These are phyloP conservation scores for Boletellus ananas DNA, from an alignment of 768 basidiomycete species.

Conservation along the genomic window DNA sequence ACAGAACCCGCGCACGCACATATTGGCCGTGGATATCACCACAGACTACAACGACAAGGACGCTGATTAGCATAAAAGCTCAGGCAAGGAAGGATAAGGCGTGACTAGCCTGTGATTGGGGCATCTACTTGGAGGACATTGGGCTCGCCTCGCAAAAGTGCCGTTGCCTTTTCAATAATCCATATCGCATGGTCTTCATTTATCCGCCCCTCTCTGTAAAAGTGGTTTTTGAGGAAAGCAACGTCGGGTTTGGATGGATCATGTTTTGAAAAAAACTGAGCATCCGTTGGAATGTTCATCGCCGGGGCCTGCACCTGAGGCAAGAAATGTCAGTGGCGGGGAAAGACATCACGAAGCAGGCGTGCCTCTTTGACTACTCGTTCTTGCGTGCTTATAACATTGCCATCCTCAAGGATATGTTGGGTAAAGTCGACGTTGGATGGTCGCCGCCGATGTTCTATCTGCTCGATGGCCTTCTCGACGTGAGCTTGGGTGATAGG, in stretches of 20 bases:
- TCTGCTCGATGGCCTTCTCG: conserved; percentile 34
- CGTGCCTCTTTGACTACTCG: conserved; percentile 93
- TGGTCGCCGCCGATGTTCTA: conserved; percentile 42
- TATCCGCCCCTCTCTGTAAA: conserved; percentile 92
- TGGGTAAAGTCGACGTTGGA: conserved; percentile 86
- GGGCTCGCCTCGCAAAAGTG: conserved; percentile 76
- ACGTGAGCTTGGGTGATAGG: conserved; percentile 35
- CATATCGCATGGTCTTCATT: conserved; percentile 94
- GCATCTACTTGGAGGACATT: conserved; percentile 95
- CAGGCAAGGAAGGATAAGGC: not conserved
- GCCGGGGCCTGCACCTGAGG: conserved; percentile 95
- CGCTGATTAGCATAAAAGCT: conserved; percentile 1
- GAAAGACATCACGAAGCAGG: not conserved
- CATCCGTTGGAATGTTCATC: conserved; percentile 85
- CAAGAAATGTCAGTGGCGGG: conserved; percentile 4
- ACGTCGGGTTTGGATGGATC: conserved; percentile 92
- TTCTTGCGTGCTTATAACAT: conserved; percentile 87
- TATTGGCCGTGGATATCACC: conserved; percentile 99
- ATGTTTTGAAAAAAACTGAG: conserved; percentile 84
- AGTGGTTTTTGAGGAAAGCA: conserved; percentile 97
- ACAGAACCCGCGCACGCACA: conserved; percentile 45
- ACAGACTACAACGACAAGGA: conserved; percentile 57
- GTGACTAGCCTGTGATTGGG: conserved; percentile 81
- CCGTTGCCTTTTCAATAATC: conserved; percentile 86
- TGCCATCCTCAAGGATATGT: conserved; percentile 90